Conservation (phyloP, 345 rosid genomes). For the Erucastrum elatum region DNA sequence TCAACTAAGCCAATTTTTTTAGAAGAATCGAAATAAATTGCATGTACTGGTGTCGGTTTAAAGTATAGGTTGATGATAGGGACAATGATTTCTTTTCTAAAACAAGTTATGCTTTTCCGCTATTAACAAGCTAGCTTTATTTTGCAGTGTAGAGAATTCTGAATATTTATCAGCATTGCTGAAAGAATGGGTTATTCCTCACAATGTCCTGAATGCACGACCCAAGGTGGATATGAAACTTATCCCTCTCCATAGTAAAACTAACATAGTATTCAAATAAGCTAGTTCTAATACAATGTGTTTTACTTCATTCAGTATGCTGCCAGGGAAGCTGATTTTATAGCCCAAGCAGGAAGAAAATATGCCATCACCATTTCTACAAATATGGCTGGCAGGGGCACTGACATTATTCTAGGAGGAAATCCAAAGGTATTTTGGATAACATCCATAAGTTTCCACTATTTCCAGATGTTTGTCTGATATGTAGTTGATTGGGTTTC, state of each 20-base stretch:
- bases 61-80: background rate
- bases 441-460: background rate
- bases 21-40: background rate
- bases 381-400: constrained; percentile 99
- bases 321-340: constrained; percentile 89
- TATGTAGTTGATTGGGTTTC: constrained; percentile 10
- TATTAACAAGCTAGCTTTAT: constrained; percentile 31
- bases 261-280: constrained; percentile 4
- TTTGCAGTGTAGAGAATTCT: constrained; percentile 88
- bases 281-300: constrained; percentile 11
- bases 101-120: background rate
- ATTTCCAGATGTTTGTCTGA: background rate
- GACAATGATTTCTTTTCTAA: background rate
- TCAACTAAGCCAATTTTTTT: background rate
- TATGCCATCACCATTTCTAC: constrained; percentile 94
- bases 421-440: constrained; percentile 69
- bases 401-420: constrained; percentile 95
- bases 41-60: constrained; percentile 12
- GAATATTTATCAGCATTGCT: constrained; percentile 86
- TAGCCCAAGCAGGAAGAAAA: constrained; percentile 95
- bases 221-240: constrained; percentile 66
- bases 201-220: constrained; percentile 92
- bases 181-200: constrained; percentile 76
- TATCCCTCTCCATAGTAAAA: constrained; percentile 5
- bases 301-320: constrained; percentile 33